Evolutionary conservation across 2,329 filamentous ascomycete species (phyloP), one percentile per base, ranked within the genome.

Genomic region (Fusarium sp.): DNA sequence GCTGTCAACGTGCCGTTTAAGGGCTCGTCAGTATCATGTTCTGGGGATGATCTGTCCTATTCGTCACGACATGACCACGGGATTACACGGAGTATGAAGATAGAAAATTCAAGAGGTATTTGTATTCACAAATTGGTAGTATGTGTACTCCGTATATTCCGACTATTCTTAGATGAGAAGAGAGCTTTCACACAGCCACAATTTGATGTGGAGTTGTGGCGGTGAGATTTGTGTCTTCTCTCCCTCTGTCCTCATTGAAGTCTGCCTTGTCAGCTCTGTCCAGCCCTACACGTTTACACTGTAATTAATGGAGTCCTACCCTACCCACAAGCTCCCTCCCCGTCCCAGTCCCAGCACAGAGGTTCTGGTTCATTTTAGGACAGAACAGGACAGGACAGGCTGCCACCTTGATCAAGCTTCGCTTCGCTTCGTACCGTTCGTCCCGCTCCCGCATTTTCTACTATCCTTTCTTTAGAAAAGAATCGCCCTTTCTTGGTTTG

Each of bases 401-500:
- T 44, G n/a, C 45, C 57, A 65, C 55, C 35, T 23, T 22, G 22
- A 22, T 37, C 54, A 47, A 51, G 35, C 22, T 58, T 22, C 22
- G 22, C 51, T 58, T 67, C 70, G 71, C 67, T 68, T 61, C 71
- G 70, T 70, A 68, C 71, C 71, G 71, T 68, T 70, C 70, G 62
- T 73, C 71, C 71, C 71, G 68, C 47, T 69, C 66, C 62, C 66
- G 66, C 67, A 32, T 70, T 60, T 59, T 49, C 51, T 50, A 49
- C 51, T 56, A 49, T 56, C 19, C 32, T 40, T 49, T 62, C 55
- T 62, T 55, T 50, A 56, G 56, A 52, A 58, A 56, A 23, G 23
- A 23, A 23, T 23, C 23, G 23, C 23, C 23, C 23, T 23, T 23
- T 23, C 7, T 23, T 27, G 25, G 25, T 27, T 56, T 56, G 55